Base-by-base conservation (phyloP, 768 basidiomycete genomes). In the Tulasnella sp. region DNA sequence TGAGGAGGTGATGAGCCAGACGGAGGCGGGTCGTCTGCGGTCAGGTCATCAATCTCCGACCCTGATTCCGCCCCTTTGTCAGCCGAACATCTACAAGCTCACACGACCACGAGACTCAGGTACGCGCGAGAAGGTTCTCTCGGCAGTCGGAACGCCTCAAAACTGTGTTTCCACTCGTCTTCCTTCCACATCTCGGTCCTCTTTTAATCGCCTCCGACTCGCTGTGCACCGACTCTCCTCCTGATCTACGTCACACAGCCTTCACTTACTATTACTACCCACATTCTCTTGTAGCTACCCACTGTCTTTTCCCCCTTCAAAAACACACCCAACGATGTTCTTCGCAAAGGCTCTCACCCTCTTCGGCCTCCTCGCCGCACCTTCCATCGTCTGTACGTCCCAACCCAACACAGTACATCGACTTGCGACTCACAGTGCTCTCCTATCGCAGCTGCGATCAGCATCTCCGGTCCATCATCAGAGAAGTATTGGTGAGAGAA, bases 401-500 rank as follows among this genome's bases (percentile, higher is more conserved):
- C 16, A 16, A 34, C 34, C 73, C 73, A 24, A 12, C 73, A n/a
- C 40, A 11, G 18, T n/a, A 31, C n/a, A 64, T 31, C 24, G n/a
- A 12, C 12, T 24, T 0, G 60, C 24, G 20, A 46, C 73, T 74
- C 40, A 74, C 40, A 40, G 6, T 40, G 34, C 44, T n/a, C 5
- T 41, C 24, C 28, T 40, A 34, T 72, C 28, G 54, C 60, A 86
- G 87, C 84, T 24, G 82, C 85, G 41, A 84, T 87, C 73, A 78
- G 73, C 75, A 86, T 88, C 79, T 79, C 81, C 16, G 84, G 81
- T 6, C 87, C 87, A 14, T 85, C 84, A 5, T 48, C 82, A 2
- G 73, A 80, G 48, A 77, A 69, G 22, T 88, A 84, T 83, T 88
- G 87, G 87, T 87, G 20, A 24, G 82, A 50, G 44, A 42, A 24